Percentiles rank a stretch among this genome's conserved stretches.
Evolutionary conservation across 2,329 filamentous ascomycete genomes (phyloP).

Genomic region (Aspergillus sp.): DNA sequence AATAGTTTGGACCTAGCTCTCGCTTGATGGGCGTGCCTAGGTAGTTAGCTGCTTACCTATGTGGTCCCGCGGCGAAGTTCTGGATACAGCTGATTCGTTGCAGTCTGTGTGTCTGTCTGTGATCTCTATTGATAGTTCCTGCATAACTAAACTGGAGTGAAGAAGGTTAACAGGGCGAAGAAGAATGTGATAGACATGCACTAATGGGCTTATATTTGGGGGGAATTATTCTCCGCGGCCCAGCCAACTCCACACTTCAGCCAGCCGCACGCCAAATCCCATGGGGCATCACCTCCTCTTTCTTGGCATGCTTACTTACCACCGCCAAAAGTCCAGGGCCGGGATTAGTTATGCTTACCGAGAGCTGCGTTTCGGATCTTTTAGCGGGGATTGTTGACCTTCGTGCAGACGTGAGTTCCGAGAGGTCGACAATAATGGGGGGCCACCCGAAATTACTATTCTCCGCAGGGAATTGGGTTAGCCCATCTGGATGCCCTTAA

Average conservation of each 20-base stretch:
- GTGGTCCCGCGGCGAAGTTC: too few species aligned
- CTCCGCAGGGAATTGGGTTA: slow-evolving; percentile 25
- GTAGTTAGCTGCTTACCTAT: not conserved
- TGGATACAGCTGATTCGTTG: slow-evolving; percentile 1
- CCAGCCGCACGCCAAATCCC: slow-evolving; percentile 14
- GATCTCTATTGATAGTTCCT: not conserved
- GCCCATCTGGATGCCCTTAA: slow-evolving; percentile 26
- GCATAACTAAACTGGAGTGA: not conserved
- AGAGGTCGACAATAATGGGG: slow-evolving; percentile 1
- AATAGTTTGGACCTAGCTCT: slow-evolving; percentile 24
- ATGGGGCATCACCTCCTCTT: slow-evolving; percentile 4
- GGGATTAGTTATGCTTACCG: slow-evolving; percentile 10
- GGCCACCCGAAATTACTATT: slow-evolving; percentile 22
- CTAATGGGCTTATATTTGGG: not conserved
- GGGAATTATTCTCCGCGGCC: slow-evolving; percentile 18
- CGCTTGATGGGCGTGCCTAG: slow-evolving; percentile 15
- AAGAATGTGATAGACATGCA: not conserved
- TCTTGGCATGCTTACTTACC: slow-evolving; percentile 23
- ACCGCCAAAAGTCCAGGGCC: not conserved
- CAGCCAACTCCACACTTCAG: slow-evolving; percentile 17
- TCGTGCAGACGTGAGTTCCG: not conserved
- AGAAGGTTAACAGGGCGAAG: not conserved
- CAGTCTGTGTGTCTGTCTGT: not conserved
- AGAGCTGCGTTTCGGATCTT: slow-evolving; percentile 13
- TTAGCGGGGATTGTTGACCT: slow-evolving; percentile 2